Base-by-base conservation (phyloP, 768 basidiomycete genomes). In the Xerocomus spinulosus region DNA sequence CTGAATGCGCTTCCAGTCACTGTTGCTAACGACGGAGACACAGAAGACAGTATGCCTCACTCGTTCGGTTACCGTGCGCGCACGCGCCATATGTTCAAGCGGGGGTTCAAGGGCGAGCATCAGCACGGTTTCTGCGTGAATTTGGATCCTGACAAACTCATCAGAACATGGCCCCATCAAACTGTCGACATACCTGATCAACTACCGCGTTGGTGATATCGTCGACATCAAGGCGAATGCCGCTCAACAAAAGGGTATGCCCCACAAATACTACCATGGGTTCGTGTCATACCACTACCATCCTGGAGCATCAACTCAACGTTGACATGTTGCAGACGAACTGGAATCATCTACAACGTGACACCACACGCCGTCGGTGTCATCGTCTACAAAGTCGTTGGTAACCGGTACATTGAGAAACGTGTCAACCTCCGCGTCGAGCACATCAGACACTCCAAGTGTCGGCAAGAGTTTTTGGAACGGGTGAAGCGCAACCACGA, bases 161-260 rank as follows among this genome's bases (percentile, higher is more conserved):
- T 29, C 60, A 95, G 90, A 94, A 64, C 86, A 92, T 68, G 96
- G 96, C 66, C 80, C 80, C 58, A 78, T 93, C 53, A 88, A 88
- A 69, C 52, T 97, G 66, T 93, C 95, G 55, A 97, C 93, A 18
- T 98, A 83, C 83, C 76, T 98, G 64, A 80, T 86, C 72, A 83
- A 83, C 76, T 99, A 87, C 83, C 82, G 82, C 58, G 83, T 98
- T 58, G 96, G 96, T 54, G 96, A 99, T 69, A 96, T 98, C 61
- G 96, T 99, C 61, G 96, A 99, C 76, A 98, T 99, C 82, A 97
- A 96, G 78, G 95, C 95, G 59, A 98, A 99, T 67, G 82, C 94
- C 51, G 91, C 96, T 36, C 90, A 96, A 73, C 96, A 99, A 83
- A 95, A 94, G 87, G 96, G 96, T 72, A 96, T 98, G 92, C 94